Conservation (phyloP, 495 filamentous ascomycete species). For the Hyaloscypha variabilis region DNA sequence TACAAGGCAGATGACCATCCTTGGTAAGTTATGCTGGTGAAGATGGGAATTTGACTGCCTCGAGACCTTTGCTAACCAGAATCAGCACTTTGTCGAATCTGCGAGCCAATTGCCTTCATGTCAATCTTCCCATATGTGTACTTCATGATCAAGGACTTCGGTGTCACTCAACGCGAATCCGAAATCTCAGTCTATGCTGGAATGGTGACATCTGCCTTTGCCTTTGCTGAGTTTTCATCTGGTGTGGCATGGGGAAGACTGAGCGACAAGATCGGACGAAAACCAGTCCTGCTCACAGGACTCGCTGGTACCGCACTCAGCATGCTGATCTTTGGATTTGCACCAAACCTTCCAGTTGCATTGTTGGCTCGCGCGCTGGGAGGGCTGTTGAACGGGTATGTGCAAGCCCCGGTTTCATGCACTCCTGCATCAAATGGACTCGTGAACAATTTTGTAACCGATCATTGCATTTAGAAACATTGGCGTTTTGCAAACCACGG, state of each 20-base stretch:
- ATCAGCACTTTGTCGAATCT: conserved; percentile 88
- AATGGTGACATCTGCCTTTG: conserved; percentile 96
- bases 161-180: conserved; percentile 67
- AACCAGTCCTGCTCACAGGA: conserved; percentile 88
- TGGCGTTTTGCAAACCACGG: conserved; percentile 85
- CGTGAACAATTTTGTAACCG: conserved; percentile 14
- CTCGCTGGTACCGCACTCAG: conserved; percentile 88
- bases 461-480: conserved; percentile 30
- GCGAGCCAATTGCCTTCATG: conserved; percentile 99
- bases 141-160: conserved; percentile 94
- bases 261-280: conserved; percentile 90
- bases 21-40: conserved; percentile 55
- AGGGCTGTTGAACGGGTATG: conserved; percentile 88
- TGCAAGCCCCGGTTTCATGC: conserved; percentile 19
- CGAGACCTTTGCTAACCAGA: background rate
- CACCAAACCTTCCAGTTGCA: conserved; percentile 79
- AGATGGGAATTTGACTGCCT: background rate
- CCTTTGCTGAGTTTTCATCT: conserved; percentile 91
- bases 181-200: conserved; percentile 92
- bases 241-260: conserved; percentile 90
- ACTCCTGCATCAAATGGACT: conserved; percentile 6
- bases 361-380: conserved; percentile 87
- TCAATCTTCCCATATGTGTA: conserved; percentile 99
- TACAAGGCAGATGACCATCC: conserved; percentile 66
- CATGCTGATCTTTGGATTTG: conserved; percentile 92